Conservation (phyloP, 2,329 filamentous ascomycete genomes). For the Talaromyces sp. region DNA sequence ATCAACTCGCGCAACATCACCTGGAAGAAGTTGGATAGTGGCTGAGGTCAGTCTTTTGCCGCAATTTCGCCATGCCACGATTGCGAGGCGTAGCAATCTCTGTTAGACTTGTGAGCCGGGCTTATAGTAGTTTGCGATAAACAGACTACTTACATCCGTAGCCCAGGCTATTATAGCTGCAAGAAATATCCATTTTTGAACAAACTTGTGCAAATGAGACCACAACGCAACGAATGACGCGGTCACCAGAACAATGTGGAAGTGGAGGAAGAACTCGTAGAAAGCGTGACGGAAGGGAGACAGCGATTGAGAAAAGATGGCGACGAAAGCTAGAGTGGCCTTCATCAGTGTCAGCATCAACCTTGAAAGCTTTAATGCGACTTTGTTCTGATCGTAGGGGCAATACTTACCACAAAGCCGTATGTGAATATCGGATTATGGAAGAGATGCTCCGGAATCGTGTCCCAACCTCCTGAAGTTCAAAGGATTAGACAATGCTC, state of each 20-base stretch:
- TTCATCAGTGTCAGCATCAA: not conserved
- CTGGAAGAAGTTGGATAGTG: conserved; percentile 62
- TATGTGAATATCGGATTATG: conserved; percentile 13
- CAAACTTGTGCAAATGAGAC: conserved; percentile 56
- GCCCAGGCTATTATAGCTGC: conserved; percentile 70
- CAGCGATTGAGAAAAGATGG: conserved; percentile 17
- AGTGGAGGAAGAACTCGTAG: conserved; percentile 91
- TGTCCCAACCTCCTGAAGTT: conserved; percentile 15
- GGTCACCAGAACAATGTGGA: conserved; percentile 75
- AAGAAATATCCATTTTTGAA: conserved; percentile 50
- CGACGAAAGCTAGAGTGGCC: conserved; percentile 12
- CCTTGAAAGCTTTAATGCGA: not conserved
- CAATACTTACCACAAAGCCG: conserved; percentile 16
- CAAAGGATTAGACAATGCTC: not conserved
- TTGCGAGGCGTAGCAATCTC: conserved; percentile 16
- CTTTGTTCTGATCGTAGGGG: not conserved
- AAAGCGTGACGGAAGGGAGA: conserved; percentile 75
- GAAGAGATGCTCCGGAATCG: conserved; percentile 9
- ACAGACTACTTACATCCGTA: conserved; percentile 50
- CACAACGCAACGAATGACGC: conserved; percentile 69
- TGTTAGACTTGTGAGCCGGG: conserved; percentile 5
- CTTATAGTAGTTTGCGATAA: not conserved
- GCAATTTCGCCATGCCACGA: conserved; percentile 15
- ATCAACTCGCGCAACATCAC: conserved; percentile 65
- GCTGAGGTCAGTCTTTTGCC: conserved; percentile 58